Base-by-base conservation (phyloP, 345 rosid genomes). In the Bretschneidera sinensis region DNA sequence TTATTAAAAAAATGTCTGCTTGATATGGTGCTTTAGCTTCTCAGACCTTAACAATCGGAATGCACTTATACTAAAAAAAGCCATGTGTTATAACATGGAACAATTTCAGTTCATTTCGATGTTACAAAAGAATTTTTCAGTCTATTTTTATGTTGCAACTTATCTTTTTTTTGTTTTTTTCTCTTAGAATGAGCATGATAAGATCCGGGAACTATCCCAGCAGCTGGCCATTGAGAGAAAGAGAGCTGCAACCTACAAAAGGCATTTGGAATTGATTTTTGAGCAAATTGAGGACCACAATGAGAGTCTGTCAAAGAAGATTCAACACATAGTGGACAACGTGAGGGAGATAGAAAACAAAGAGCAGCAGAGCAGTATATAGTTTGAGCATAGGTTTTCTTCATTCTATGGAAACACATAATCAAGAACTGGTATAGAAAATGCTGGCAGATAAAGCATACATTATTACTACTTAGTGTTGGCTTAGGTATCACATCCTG, bases 281-380 rank as follows among this genome's bases (percentile, higher is more conserved):
- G 95, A 95, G 65, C 94, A 91, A 61, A 95, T 95, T 23, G 99
- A 91, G 57, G 84, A 85, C 66, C 92, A 95, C 71, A 90, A 95
- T 8, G 89, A 82, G 73, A 74, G 75, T 60, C 77, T 94, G 25
- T 84, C 97, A 22, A 91, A 83, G 78, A 91, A 81, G 79, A 88
- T 94, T 60, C 85, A 82, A 20, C 92, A 82, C 80, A 85, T 88
- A 50, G 96, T 91, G 31, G 85, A 86, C 23, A 80, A 63, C 23
- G 96, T 94, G 62, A 84, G 74, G 68, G 86, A 82, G 59, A 72
- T 91, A 28, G 99, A 91, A 70, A 80, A 71, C 49, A 77, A 74
- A 75, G 91, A 76, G 62, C 78, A 68, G 70, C 80, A 66, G 54
- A 78, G 71, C 75, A 68, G 56, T 61, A 60, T 70, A 78, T 82